Base-by-base conservation (phyloP, 2,329 filamentous ascomycete genomes). In the Penicillium sp. region DNA sequence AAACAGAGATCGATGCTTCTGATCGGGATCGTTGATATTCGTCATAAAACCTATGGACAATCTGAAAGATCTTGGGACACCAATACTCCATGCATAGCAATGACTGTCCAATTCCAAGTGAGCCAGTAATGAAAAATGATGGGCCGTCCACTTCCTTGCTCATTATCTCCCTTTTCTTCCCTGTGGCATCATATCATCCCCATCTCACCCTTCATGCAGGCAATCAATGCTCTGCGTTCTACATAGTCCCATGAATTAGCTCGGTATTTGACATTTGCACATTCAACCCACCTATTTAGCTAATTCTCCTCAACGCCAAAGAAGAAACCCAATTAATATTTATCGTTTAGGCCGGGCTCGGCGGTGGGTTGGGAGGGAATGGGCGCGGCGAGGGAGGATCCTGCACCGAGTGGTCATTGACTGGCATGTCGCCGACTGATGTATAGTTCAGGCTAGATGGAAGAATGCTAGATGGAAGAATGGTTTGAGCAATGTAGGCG, bases 321-420 rank as follows among this genome's bases (percentile, higher is more conserved):
- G 7, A 55, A 54, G 23, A n/a, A 51, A 18, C 6, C 7, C 43
- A 28, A 31, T 34, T 10, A 26, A 24, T 28, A 33, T n/a, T 46
- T 24, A 33, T n/a, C 47, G 36, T 47, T 61, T 49, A 72, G 41
- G 65, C 71, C 41, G 72, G 72, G 51, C 72, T 74, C 41, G 71
- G 71, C 36, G 72, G 72, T 21, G 72, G 72, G 52, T 74, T 72
- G 16, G 70, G 68, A 44, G 72, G 72, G 21, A 66, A 69, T 38
- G 71, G 72, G 15, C 65, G 57, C 16, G 62, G 62, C 15, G 62
- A 64, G 8, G 62, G 62, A 23, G 62, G 59, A 45, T 64, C 62
- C 52, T 63, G 61, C 23, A 64, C 61, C 1, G 62, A 64, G 44
- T 62, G 62, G 34, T 58, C 54, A 42, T 52, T 60, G 4, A 49